Percentiles rank a stretch among this genome's conserved stretches.
Conservation (phyloP, 2,329 filamentous ascomycete genomes). For the Hypoxylon sp. region DNA sequence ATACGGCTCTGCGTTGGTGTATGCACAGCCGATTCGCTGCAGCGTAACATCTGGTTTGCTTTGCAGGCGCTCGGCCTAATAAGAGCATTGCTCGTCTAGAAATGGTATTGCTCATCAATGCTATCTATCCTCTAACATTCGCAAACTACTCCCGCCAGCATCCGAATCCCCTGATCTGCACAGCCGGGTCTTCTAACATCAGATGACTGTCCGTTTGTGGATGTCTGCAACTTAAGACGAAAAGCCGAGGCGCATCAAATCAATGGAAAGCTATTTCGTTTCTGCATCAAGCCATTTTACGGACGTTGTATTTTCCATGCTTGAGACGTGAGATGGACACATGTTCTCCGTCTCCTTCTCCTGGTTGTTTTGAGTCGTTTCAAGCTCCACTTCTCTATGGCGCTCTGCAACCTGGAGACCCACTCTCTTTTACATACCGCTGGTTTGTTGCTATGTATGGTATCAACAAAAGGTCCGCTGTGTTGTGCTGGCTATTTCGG, state of each 20-base stretch:
- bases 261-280: constrained; percentile 27
- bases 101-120: constrained; percentile 37
- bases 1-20: constrained; percentile 22
- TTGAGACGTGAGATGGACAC: constrained; percentile 43
- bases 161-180: constrained; percentile 54
- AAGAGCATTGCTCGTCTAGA: constrained; percentile 28
- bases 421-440: constrained; percentile 32
- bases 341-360: constrained; percentile 41
- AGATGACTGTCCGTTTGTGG: constrained; percentile 34
- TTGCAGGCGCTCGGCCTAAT: constrained; percentile 26
- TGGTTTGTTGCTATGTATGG: constrained; percentile 22
- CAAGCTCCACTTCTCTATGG: constrained; percentile 38
- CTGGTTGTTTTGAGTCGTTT: constrained; percentile 49
- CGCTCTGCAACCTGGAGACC: constrained; percentile 29
- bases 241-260: constrained; percentile 33
- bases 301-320: constrained; percentile 31
- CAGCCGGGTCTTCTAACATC: constrained; percentile 39
- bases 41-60: constrained; percentile 14
- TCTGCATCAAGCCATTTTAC: constrained; percentile 31
- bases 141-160: constrained; percentile 45
- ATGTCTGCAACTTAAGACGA: constrained; percentile 22
- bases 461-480: constrained; percentile 5
- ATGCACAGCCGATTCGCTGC: constrained; percentile 8
- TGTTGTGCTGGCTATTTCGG: constrained; percentile 23
- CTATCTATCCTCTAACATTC: constrained; percentile 44